phyloP scores from a whole-genome alignment of 1,139 yeast genomes.

The Saccharomycopsis crataegensis region DNA sequence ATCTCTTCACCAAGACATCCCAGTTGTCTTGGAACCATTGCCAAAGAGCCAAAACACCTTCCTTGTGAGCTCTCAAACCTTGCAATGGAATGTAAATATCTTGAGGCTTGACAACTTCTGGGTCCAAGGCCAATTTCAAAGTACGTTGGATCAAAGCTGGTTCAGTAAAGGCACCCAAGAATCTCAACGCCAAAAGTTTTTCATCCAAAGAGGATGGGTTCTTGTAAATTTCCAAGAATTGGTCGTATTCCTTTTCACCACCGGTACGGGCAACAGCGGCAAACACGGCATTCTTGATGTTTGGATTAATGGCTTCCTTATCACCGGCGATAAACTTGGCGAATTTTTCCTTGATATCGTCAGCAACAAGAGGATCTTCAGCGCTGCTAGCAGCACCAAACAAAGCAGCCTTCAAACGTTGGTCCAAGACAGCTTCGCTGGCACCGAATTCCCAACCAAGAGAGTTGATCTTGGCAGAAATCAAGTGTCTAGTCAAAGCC shows the following conservation, averaged over 20 bases:
- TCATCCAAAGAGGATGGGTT: constrained; percentile 66
- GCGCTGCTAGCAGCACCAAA: constrained; percentile 41
- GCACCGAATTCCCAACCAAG: constrained; percentile 52
- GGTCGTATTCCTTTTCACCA: constrained; percentile 54
- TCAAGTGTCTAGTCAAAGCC: constrained; percentile 51
- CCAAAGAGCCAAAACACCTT: constrained; percentile 66
- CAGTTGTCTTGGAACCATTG: constrained; percentile 72
- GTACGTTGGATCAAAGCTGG: constrained; percentile 53
- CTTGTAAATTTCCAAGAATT: constrained; percentile 54
- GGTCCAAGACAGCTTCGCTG: constrained; percentile 60
- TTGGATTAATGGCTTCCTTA: constrained; percentile 68
- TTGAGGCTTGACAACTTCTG: constrained; percentile 66
- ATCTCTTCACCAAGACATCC: constrained; percentile 52
- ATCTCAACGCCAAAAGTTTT: constrained; percentile 64
- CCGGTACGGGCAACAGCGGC: constrained; percentile 62
- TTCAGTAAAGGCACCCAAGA: constrained; percentile 66
- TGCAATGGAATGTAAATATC: constrained; percentile 75
- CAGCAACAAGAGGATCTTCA: constrained; percentile 28
- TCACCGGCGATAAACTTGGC: constrained; percentile 57
- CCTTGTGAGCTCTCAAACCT: constrained; percentile 55
- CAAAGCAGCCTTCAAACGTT: constrained; percentile 67
- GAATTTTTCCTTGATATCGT: constrained; percentile 45
- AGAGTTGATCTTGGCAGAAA: constrained; percentile 47
- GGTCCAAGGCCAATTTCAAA: constrained; percentile 53
- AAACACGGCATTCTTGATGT: constrained; percentile 68